Evolutionary conservation across 371 early-diverging fungal species (phyloP), one percentile per base, ranked within the genome.

Genomic region (Mortierella sp.): DNA sequence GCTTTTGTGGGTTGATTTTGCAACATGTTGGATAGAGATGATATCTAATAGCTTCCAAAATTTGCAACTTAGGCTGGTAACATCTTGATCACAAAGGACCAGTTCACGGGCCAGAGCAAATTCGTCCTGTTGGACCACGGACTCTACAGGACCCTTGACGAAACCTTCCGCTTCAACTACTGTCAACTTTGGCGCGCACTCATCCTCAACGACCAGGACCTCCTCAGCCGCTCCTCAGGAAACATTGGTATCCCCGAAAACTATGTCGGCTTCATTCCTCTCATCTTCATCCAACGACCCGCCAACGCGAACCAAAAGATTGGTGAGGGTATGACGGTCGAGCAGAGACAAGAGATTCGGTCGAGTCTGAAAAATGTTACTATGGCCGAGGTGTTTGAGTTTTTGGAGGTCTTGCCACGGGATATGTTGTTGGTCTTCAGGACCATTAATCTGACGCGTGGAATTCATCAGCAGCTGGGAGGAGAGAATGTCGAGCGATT

Each of bases 51-150:
- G 0, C 60, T 28, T 57, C 2, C 6, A n/a, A 19, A 63, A 28
- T 58, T 19, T 79, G 90, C 73, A 95, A 95, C 80, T 95, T 96
- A 89, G 95, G 82, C 86, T 21, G 86, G 86, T 6, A 85, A 82
- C 34, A 85, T 85, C 14, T 42, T 85, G 52, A 75, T 85, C 57
- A 74, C 77, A 50, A 81, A 80, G 73, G 80, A 85, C 75, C 38
- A 79, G 24, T 44, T 47, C 28, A 77, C 80, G 13, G 80, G 86
- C 65, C 77, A 80, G 38, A 38, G 75, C 9, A 74, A 96, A 63
- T 84, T 98, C 44, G 95, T 97, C 0, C 88, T 98, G 7, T 89
- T 99, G 73, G 99, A 98, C 84, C 99, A 98, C 81, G 99, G 99
- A 7, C 90, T 99, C 8, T 99, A 99, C 83, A 94, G 97, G 44